These are phyloP conservation scores for Fusarium sp. DNA, from an alignment of 2,329 filamentous ascomycete genomes.

Conservation along the genomic window DNA sequence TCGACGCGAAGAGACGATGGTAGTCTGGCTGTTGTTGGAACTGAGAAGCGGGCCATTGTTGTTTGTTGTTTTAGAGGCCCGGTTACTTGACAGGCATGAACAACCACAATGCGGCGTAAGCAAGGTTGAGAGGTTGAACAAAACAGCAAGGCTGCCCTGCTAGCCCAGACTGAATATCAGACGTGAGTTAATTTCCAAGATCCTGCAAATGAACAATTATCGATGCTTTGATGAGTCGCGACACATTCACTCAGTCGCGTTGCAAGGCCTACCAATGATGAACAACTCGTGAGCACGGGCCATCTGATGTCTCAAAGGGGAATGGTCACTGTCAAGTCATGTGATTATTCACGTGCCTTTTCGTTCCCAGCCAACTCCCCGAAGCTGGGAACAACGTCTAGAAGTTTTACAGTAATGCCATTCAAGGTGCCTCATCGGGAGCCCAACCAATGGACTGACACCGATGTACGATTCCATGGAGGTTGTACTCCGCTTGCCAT, in stretches of 20 bases:
- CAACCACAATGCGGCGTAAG: slow-evolving; percentile 5
- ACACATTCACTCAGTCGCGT: slow-evolving; percentile 27
- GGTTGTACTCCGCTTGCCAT: neutral
- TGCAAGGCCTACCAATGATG: neutral
- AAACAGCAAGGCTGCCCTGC: slow-evolving; percentile 6
- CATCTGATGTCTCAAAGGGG: neutral
- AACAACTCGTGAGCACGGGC: slow-evolving; percentile 18
- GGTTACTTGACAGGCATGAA: slow-evolving; percentile 1
- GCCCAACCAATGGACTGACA: neutral
- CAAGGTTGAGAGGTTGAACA: slow-evolving; percentile 11
- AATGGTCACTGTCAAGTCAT: neutral
- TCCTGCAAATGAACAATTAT: slow-evolving; percentile 7
- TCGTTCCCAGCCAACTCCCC: neutral
- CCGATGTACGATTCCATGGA: neutral
- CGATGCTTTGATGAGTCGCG: slow-evolving; percentile 23
- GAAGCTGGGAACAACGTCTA: neutral
- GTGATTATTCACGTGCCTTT: neutral
- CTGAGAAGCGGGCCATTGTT: slow-evolving; percentile 67
- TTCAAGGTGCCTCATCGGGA: neutral
- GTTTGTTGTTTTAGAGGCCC: slow-evolving; percentile 19
- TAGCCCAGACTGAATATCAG: neutral
- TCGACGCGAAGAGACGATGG: slow-evolving; percentile 78
- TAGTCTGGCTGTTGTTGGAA: slow-evolving; percentile 78
- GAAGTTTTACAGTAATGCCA: neutral
- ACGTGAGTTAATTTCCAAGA: slow-evolving; percentile 3